Percentiles rank a stretch among this genome's conserved stretches.
Conservation (phyloP, 2,329 filamentous ascomycete species). For the Diplodia sapinea region DNA sequence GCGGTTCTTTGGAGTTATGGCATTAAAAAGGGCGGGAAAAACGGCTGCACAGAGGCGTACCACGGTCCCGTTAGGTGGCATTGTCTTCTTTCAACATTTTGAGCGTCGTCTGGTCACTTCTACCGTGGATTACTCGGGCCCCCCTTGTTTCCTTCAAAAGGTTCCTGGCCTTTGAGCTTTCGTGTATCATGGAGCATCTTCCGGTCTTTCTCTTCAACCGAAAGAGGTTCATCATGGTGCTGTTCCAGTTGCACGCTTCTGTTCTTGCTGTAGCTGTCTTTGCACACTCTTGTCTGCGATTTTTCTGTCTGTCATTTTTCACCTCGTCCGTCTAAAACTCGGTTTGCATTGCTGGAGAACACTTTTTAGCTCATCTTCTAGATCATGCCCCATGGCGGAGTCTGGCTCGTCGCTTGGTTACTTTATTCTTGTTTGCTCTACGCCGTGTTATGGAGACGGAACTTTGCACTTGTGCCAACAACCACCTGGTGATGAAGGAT, state of each 20-base stretch:
- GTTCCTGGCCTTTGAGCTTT: background rate
- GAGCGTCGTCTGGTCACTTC: background rate
- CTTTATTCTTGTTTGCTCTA: background rate
- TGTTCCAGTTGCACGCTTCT: background rate
- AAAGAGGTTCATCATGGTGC: background rate
- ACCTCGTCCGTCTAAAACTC: background rate
- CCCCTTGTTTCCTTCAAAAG: background rate
- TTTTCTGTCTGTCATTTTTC: background rate
- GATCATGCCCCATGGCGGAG: slow-evolving; percentile 18
- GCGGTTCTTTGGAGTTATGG: slow-evolving; percentile 8
- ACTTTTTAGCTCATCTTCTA: slow-evolving; percentile 13
- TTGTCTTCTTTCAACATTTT: background rate
- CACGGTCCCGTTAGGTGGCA: slow-evolving; percentile 12
- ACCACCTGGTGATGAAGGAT: background rate
- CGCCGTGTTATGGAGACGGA: background rate
- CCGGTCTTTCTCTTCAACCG: background rate
- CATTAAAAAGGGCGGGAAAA: slow-evolving; percentile 9
- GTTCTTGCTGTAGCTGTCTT: background rate
- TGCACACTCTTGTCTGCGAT: background rate
- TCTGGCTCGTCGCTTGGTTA: background rate
- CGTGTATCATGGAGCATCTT: slow-evolving; percentile 1
- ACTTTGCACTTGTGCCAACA: background rate
- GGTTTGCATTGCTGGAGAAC: slow-evolving; percentile 14
- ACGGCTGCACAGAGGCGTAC: slow-evolving; percentile 10
- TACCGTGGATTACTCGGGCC: background rate